Evolutionary conservation across 2,329 filamentous ascomycete genomes (phyloP).

Genomic region (Juglanconis oblonga): DNA sequence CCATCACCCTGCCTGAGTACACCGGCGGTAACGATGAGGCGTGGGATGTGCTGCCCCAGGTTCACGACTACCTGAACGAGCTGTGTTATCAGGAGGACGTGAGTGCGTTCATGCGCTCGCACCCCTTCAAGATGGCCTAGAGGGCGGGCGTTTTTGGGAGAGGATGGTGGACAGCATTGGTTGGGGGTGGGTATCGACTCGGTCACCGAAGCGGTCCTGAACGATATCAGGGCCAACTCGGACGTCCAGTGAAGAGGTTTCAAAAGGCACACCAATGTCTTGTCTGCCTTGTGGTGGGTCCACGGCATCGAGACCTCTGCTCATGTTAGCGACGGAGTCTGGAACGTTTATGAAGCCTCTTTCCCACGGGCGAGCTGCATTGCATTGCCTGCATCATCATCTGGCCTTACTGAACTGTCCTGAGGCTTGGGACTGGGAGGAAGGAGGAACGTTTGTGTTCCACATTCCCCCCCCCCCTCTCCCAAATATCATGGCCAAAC

Average conservation of each 20-base stretch:
- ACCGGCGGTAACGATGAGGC: conserved; percentile 40
- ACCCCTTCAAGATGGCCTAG: conserved; percentile 45
- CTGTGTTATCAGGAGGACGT: conserved; percentile 57
- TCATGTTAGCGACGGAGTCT: neutral
- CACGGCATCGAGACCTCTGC: neutral
- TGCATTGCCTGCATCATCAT: neutral
- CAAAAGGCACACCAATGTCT: neutral
- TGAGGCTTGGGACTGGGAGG: too few relatives aligned
- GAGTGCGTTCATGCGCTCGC: conserved; percentile 54
- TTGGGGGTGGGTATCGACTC: neutral
- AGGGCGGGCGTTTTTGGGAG: conserved; percentile 13
- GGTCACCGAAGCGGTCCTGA: neutral
- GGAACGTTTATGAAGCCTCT: neutral
- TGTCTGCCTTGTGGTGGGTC: neutral
- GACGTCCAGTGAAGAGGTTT: neutral
- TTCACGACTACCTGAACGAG: conserved; percentile 60
- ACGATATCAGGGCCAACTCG: neutral
- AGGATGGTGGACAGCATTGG: neutral
- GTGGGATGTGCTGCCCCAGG: conserved; percentile 49
- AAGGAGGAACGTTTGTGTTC: too few relatives aligned
- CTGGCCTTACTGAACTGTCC: too few relatives aligned
- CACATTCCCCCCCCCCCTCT: too few relatives aligned
- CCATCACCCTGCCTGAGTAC: conserved; percentile 80
- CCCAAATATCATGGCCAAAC: too few relatives aligned
- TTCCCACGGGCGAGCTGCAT: neutral